Base-by-base conservation (phyloP, 805 yeast species). In the Hanseniaspora thailandica region DNA sequence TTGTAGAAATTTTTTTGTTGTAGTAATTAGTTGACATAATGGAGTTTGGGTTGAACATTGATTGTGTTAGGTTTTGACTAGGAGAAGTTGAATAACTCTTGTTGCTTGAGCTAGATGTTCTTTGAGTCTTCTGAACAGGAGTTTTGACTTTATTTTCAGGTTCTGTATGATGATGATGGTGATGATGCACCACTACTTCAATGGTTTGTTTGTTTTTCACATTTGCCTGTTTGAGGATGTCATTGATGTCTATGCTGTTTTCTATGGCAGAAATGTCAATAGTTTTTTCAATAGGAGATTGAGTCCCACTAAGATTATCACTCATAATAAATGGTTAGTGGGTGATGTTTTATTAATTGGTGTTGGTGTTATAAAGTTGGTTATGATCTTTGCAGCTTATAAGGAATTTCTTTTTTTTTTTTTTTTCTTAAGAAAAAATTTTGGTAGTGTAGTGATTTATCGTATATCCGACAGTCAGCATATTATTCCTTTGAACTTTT, bases 141-240 rank as follows among this genome's bases (percentile, higher is more conserved):
- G 47, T 48, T 54, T 20, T 54, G 44, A 13, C 49, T 25, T 53
- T 47, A 26, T 35, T 2, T 17, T 56, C 54, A 28, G 56, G 56
- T 33, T 59, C 52, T 31, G 59, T 58, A 36, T 57, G 59, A 47
- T 61, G 57, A 52, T 61, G 61, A 26, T 59, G 61, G 23, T 60
- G 60, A 45, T 60, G 62, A 31, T 52, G 56, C 25, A 49, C 48
- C 8, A 62, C 79, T 28, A 55, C 56, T n/a, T 57, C 58, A 38
- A 50, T 50, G 5, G 34, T 47, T 41, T 52, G 35, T 23, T 41
- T 41, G 19, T 4, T 33, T 10, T 7, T 41, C 8, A 26, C 8
- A 13, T 41, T 41, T 6, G 30, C 35, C 30, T 43, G 34, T 19
- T 26, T 28, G 17, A 43, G 31, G 12, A 43, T 43, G 5, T 43